phyloP scores from a whole-genome alignment of 2,329 filamentous ascomycete genomes.

The Claviceps pazoutovae region DNA sequence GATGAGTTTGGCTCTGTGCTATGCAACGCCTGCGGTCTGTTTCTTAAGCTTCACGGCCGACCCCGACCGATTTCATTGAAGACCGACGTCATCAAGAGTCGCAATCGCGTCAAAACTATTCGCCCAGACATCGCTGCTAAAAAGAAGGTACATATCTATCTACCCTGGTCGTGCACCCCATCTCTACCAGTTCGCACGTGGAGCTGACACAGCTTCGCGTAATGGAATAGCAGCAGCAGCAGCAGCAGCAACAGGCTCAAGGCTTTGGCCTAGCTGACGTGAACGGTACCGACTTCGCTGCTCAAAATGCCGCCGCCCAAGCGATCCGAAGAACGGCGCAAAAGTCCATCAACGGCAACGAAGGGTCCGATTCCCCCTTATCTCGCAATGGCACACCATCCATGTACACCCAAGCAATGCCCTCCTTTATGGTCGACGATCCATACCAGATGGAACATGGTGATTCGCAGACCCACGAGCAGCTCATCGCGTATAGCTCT shows the following conservation, averaged over 20 bases:
- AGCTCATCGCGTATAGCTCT: constrained; percentile 66
- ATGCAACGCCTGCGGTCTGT: constrained; percentile 96
- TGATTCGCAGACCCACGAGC: constrained; percentile 65
- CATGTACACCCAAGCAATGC: constrained; percentile 60
- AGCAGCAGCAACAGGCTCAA: constrained; percentile 25
- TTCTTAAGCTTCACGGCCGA: constrained; percentile 90
- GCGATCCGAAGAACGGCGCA: constrained; percentile 48
- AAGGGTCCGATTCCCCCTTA: constrained; percentile 64
- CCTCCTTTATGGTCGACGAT: constrained; percentile 66
- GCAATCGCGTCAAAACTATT: constrained; percentile 89
- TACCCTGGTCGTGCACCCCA: not conserved
- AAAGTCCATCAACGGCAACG: constrained; percentile 58
- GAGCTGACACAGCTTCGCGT: not conserved
- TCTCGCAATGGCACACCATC: constrained; percentile 68
- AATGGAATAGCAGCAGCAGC: constrained; percentile 14
- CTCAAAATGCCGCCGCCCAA: constrained; percentile 37
- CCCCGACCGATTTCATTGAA: constrained; percentile 91
- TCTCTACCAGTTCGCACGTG: not conserved
- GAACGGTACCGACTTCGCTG: constrained; percentile 44
- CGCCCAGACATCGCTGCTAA: constrained; percentile 64
- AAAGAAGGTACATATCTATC: constrained; percentile 53
- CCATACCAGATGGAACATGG: constrained; percentile 46
- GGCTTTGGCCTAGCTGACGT: constrained; percentile 28
- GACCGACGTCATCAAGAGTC: constrained; percentile 98
- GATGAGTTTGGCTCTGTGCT: constrained; percentile 92